Evolutionary conservation across 345 rosid genomes (phyloP).

Genomic region (Lumnitzera littorea): DNA sequence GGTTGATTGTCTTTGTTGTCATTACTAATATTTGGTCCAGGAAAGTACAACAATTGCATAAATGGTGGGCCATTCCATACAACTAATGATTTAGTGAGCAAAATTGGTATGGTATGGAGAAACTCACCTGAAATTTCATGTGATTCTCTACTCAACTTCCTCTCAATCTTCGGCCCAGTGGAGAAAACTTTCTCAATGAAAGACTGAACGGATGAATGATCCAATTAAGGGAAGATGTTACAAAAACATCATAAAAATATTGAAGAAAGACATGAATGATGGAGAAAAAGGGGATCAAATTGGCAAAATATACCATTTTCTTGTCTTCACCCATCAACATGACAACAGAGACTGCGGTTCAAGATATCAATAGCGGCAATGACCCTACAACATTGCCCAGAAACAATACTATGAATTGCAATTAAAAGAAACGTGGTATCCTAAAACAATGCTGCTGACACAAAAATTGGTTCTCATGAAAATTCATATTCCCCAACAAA

Average conservation of each 20-base stretch:
- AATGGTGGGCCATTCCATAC: too few relatives aligned
- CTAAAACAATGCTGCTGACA: too few relatives aligned
- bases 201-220: constrained; percentile 16
- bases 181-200: constrained; percentile 26
- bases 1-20: too few relatives aligned
- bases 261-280: neutral
- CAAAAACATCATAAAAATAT: neutral
- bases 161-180: constrained; percentile 16
- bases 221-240: neutral
- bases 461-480: too few relatives aligned
- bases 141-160: constrained; percentile 13
- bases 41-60: too few relatives aligned
- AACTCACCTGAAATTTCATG: constrained; percentile 23
- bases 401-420: too few relatives aligned
- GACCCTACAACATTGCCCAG: too few relatives aligned
- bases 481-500: too few relatives aligned
- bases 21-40: too few relatives aligned
- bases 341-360: constrained; percentile 9
- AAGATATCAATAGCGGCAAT: too few relatives aligned
- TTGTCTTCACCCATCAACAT: constrained; percentile 22
- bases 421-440: too few relatives aligned
- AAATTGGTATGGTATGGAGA: neutral
- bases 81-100: too few relatives aligned
- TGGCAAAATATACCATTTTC: constrained; percentile 9
- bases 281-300: neutral